Evolutionary conservation across 345 rosid species (phyloP).

Genomic region (Raphanus sativus): DNA sequence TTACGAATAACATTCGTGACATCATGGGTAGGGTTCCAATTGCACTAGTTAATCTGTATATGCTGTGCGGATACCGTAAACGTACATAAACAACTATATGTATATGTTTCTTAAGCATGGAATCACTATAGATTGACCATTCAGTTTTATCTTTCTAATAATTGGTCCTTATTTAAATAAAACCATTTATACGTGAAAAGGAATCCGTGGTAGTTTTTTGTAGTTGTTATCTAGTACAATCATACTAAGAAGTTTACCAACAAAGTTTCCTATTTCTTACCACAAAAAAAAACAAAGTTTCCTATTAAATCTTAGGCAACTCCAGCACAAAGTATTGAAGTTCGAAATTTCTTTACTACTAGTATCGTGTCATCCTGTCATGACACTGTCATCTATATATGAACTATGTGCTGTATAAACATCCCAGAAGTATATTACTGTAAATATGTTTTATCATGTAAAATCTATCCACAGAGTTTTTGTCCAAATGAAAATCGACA

Average conservation of each 20-base stretch:
- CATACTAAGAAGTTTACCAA: not conserved
- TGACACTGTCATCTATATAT: not conserved
- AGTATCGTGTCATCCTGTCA: not conserved
- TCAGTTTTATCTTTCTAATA: conserved; percentile 10
- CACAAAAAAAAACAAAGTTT: too few species aligned
- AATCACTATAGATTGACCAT: conserved; percentile 25
- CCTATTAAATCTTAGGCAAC: not conserved
- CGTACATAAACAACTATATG: not conserved
- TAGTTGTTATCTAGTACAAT: not conserved
- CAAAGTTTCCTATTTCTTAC: too few species aligned
- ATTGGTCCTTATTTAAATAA: not conserved
- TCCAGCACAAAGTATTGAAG: not conserved
- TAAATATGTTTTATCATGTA: not conserved
- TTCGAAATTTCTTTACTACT: not conserved
- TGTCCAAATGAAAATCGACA: not conserved
- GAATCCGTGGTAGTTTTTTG: not conserved
- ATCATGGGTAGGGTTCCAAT: conserved; percentile 28
- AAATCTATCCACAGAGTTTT: not conserved
- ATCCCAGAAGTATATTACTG: not conserved
- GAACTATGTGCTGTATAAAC: not conserved
- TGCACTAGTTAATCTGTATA: conserved; percentile 16
- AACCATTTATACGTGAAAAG: not conserved
- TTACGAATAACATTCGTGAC: conserved; percentile 14
- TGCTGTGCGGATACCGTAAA: not conserved
- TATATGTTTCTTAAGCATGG: conserved; percentile 21